Base-by-base conservation (phyloP, 805 yeast genomes). In the Candida hispaniensis region DNA sequence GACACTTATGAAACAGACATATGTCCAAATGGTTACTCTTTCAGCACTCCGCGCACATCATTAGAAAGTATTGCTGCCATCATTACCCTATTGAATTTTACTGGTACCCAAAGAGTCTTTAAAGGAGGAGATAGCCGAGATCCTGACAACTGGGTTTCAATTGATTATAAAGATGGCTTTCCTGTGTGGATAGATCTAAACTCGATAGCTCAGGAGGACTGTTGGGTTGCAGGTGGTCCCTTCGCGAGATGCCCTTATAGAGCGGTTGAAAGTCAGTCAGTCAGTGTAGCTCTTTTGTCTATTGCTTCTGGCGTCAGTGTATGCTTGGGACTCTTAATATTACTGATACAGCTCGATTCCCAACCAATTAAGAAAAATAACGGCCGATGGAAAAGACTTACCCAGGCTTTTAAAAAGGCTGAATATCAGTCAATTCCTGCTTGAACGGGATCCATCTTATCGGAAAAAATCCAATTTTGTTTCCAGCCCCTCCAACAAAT, bases 361-460 rank as follows among this genome's bases (percentile, higher is more conserved):
- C 67, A 73, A 6, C 93, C 95, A 1, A 67, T 85, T 13, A 81
- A 74, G 45, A 70, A 69, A 38, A 79, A 77, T 49, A 64, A 80
- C 44, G 74, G 68, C 41, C 64, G 73, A 41, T 75, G 88, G 76
- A 71, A 67, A 46, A 66, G 63, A 34, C 50, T 75, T 6, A 54
- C 69, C 20, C 70, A 70, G 32, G 71, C 71, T 44, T 66, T 66
- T 40, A 61, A 74, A 18, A 70, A 71, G 43, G 58, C 71, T 30
- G 91, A 79, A 40, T 74, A 70, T 45, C 94, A 86, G 54, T 95
- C 95, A 4, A 88, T 82, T 6, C 94, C 96, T 8, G 71, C 83
- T 2, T 83, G 50, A 49, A 18, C 9, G 18, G n/a, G 13, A 24
- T 55, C 6, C 14, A 23, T 9, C 5, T 12, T 16, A 24, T 24